Base-by-base conservation (phyloP, 1,139 yeast genomes). In the Kazachstania sp. region DNA sequence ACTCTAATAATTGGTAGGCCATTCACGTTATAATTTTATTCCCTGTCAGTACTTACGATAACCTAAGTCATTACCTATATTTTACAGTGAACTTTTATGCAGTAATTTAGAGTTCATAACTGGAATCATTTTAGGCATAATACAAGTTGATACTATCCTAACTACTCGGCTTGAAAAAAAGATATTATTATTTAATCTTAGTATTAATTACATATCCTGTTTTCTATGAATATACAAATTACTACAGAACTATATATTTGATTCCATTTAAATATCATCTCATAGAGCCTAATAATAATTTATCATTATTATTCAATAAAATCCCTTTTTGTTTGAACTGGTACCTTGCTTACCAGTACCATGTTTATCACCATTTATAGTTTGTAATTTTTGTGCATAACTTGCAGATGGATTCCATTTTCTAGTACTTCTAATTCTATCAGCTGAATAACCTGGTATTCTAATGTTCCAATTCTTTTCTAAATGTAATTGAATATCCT, bases 381-480 rank as follows among this genome's bases (percentile, higher is more conserved):
- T 86, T 44, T 78, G 75, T 43, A 83, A 56, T 65, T 86, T 86
- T 57, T 84, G 88, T 51, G 73, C 77, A 62, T 92, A 90, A 29
- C 78, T 70, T 20, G 76, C 66, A 39, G 86, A 81, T 3, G 97
- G 92, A 47, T 76, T 81, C 77, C 88, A 82, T 64, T 85, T 84
- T 56, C 95, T 74, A 23, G 87, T 83, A 52, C 86, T 79, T 57
- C 95, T 75, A 42, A 90, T 83, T 60, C 90, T 97, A 66, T 92
- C 98, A 56, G 87, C 79, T 16, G 95, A 79, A 65, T 82, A 87
- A 1, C 98, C 98, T 0, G 98, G 97, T 29, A 92, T 78, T 56
- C 95, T 77, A 51, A 92, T 86, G 64, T 90, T 90, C 97, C 97
- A 92, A 64, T 90, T 92, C 56, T 90, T 79, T 60, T 94, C 98